Evolutionary conservation across 1,284 basidiomycete genomes (phyloP), one percentile per base, ranked within the genome.

Genomic region (Ceratobasidium papillatum): DNA sequence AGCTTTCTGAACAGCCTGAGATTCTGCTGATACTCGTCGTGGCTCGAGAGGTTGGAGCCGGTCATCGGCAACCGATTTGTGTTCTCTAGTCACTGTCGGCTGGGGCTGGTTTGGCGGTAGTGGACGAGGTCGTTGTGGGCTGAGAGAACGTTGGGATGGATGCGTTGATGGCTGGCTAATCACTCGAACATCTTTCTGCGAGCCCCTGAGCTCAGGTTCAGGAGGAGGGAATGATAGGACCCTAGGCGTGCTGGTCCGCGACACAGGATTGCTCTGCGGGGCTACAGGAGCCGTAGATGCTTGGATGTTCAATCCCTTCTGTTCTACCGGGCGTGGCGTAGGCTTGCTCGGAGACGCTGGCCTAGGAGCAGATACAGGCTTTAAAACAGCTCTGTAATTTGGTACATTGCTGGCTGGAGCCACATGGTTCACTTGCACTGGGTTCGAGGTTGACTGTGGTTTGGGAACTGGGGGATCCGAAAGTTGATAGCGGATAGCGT

Each of bases 1-100:
- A 0, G 66, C 66, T 36, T 45, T 56, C 58, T 69, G 66, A 58
- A 52, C 66, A 30, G 66, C 66, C 27, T 58, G 66, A 14, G 66
- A 69, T 47, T 69, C 66, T 5, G n/a, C 52, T 8, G 32, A 32
- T 43, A 52, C 17, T 27, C 52, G 19, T 25, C 17, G 66, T 11
- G 66, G 66, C 25, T 58, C 52, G 7, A 22, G 30, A 22, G 27
- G 7, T 43, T 30, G 22, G n/a, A 34, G 47, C 22, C 27, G 52
- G 25, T 69, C 47, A 1, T 22, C 17, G 36, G 19, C 30, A 38
- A 54, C 45, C 12, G 34, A 12, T 17, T 41, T 47, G n/a, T 54
- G 30, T 38, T 52, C 64, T 27, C 25, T 25, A 22, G 41, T 32
- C 25, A 54, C 34, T 12, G 49, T 4, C 4, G 64, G 30, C 14